Evolutionary conservation across 2,329 filamentous ascomycete species (phyloP).

Genomic region (Bipolaris cookei): DNA sequence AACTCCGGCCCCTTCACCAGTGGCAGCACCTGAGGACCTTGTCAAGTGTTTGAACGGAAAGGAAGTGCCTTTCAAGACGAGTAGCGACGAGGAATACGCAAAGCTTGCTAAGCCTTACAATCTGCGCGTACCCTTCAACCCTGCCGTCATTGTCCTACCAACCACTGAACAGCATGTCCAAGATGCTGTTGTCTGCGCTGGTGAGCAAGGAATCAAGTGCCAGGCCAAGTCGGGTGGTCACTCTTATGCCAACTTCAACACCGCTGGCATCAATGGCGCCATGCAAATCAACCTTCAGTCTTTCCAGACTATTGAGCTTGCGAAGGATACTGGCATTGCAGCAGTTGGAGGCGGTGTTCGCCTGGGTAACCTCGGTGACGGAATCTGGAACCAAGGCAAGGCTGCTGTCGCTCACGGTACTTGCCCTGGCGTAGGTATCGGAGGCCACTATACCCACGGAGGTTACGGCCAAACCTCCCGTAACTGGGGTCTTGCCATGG

Average conservation of each 20-base stretch:
- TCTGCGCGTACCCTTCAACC: constrained; percentile 50
- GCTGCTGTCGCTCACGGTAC: constrained; percentile 60
- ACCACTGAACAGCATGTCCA: constrained; percentile 61
- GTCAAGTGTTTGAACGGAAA: constrained; percentile 43
- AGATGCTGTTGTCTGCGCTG: constrained; percentile 64
- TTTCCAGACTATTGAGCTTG: constrained; percentile 54
- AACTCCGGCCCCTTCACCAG: constrained; percentile 22
- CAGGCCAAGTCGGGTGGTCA: constrained; percentile 70
- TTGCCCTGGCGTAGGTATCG: constrained; percentile 55
- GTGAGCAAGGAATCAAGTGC: constrained; percentile 58
- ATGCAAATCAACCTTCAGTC: constrained; percentile 57
- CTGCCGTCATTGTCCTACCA: constrained; percentile 64
- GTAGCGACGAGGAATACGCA: constrained; percentile 31
- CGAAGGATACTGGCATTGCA: constrained; percentile 51
- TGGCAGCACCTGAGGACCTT: constrained; percentile 19
- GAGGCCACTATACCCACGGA: constrained; percentile 47
- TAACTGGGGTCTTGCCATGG: constrained; percentile 47
- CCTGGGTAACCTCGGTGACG: constrained; percentile 51
- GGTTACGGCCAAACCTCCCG: constrained; percentile 47
- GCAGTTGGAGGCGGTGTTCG: constrained; percentile 58
- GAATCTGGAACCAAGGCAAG: constrained; percentile 43
- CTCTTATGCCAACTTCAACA: constrained; percentile 63
- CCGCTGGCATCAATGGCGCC: constrained; percentile 58
- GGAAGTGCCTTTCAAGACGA: constrained; percentile 43
- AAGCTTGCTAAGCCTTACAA: constrained; percentile 48